These are phyloP conservation scores for Mikania micrantha DNA, from an alignment of 129 eudicot species.

Conservation along the genomic window DNA sequence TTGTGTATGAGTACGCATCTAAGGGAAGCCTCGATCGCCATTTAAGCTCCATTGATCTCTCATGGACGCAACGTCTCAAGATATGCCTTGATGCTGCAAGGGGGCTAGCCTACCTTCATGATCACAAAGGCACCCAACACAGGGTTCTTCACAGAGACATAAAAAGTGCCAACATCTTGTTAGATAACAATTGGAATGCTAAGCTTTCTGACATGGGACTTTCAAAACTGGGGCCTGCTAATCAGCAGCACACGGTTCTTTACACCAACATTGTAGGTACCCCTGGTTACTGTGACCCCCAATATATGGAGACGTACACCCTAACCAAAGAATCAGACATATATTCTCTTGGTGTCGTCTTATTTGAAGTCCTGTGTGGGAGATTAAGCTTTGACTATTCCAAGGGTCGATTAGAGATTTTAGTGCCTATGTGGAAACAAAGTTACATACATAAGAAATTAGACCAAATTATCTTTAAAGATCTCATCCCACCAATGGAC, in stretches of 20 bases:
- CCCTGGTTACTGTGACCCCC: neutral
- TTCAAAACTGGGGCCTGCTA: constrained; percentile 1
- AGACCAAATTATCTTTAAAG: neutral
- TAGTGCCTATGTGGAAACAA: neutral
- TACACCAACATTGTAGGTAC: neutral
- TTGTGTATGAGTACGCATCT: neutral
- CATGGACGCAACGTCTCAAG: neutral
- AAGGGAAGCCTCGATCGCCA: constrained; percentile 2
- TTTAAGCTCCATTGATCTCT: neutral
- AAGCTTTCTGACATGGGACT: constrained; percentile 3
- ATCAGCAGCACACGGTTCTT: neutral
- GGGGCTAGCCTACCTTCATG: neutral
- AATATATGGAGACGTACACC: neutral
- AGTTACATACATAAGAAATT: neutral
- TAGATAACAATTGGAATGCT: neutral
- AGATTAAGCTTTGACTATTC: neutral
- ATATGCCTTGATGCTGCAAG: neutral
- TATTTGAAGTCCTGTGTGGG: neutral
- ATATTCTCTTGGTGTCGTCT: neutral
- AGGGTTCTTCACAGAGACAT: neutral
- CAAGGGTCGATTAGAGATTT: neutral
- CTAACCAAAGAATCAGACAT: neutral
- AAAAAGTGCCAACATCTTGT: neutral
- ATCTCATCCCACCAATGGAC: neutral
- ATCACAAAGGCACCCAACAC: neutral